Evolutionary conservation across 768 basidiomycete genomes (phyloP).

Genomic region (Boletus eberwhitei): DNA sequence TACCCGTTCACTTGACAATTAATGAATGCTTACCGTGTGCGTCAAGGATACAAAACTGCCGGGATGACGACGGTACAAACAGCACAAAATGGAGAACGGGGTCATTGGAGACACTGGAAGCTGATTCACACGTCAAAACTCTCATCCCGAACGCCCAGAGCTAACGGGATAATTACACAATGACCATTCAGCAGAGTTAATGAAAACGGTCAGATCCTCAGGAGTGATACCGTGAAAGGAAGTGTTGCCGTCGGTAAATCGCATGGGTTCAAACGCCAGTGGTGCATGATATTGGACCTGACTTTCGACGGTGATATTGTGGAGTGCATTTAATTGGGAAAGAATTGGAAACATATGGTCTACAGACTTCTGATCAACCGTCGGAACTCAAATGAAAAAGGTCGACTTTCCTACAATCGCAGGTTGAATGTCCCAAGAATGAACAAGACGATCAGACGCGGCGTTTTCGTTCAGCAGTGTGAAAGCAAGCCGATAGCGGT

Average conservation of each 20-base stretch:
- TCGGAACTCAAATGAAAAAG: conserved; percentile 13
- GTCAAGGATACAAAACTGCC: conserved; percentile 61
- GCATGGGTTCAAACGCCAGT: conserved; percentile 68
- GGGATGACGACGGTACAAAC: conserved; percentile 74
- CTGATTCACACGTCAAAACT: conserved; percentile 38
- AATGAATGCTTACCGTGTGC: conserved; percentile 40
- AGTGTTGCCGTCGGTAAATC: conserved; percentile 31
- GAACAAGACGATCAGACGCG: conserved; percentile 53
- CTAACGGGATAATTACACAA: conserved; percentile 54
- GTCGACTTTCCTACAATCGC: conserved; percentile 58
- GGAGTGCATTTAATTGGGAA: conserved; percentile 55
- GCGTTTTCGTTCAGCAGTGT: conserved; percentile 90
- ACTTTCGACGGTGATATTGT: conserved; percentile 93
- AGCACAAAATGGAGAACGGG: conserved; percentile 91
- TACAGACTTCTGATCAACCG: conserved; percentile 32
- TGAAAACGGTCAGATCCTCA: conserved; percentile 87
- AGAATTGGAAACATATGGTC: conserved; percentile 70
- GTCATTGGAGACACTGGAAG: conserved; percentile 89
- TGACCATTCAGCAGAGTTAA: conserved; percentile 96
- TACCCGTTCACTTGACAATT: conserved; percentile 1
- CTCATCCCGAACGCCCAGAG: background rate
- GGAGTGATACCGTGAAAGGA: conserved; percentile 58
- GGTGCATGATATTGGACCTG: conserved; percentile 93
- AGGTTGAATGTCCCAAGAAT: conserved; percentile 69
- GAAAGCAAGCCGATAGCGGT: conserved; percentile 85